A percentile compares a stretch with the other conserved stretches of the same genome.
These are phyloP conservation scores for Clathrus columnatus DNA, from an alignment of 768 basidiomycete species.

Conservation along the genomic window DNA sequence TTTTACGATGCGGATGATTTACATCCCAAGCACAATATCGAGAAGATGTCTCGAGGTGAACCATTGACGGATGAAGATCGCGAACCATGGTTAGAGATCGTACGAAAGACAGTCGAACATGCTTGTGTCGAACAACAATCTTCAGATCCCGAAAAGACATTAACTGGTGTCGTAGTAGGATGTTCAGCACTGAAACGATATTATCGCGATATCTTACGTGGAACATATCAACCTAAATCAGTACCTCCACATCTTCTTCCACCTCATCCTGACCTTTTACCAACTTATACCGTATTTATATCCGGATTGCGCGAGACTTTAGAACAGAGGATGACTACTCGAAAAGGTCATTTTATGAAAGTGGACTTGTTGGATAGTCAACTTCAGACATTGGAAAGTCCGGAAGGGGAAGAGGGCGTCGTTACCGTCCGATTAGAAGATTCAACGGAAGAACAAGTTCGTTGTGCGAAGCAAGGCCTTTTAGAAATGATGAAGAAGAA, in stretches of 20 bases:
- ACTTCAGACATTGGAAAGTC: constrained; percentile 59
- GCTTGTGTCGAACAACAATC: constrained; percentile 23
- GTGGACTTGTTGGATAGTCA: constrained; percentile 75
- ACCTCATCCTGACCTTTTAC: constrained; percentile 26
- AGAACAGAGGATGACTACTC: constrained; percentile 50
- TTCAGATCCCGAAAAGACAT: constrained; percentile 9
- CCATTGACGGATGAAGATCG: constrained; percentile 79
- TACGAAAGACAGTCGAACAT: constrained; percentile 57
- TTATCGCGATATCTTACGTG: constrained; percentile 80
- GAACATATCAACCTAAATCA: constrained; percentile 23
- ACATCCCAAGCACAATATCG: constrained; percentile 72
- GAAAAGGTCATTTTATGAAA: constrained; percentile 80
- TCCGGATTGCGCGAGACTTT: constrained; percentile 49
- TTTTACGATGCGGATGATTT: constrained; percentile 88
- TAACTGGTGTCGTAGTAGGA: constrained; percentile 63
- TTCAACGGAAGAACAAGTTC: constrained; percentile 49
- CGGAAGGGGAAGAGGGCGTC: constrained; percentile 59
- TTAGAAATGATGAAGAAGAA: not conserved
- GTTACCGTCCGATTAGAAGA: constrained; percentile 48
- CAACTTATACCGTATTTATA: constrained; percentile 78
- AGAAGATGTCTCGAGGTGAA: constrained; percentile 74
- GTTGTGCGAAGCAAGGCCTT: constrained; percentile 35
- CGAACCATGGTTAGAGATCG: constrained; percentile 72
- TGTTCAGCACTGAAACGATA: constrained; percentile 77
- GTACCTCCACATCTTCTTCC: constrained; percentile 19